Percentiles rank a stretch among this genome's conserved stretches.
Conservation (phyloP, 179 eudicot genomes). For the Corrigiola litoralis region DNA sequence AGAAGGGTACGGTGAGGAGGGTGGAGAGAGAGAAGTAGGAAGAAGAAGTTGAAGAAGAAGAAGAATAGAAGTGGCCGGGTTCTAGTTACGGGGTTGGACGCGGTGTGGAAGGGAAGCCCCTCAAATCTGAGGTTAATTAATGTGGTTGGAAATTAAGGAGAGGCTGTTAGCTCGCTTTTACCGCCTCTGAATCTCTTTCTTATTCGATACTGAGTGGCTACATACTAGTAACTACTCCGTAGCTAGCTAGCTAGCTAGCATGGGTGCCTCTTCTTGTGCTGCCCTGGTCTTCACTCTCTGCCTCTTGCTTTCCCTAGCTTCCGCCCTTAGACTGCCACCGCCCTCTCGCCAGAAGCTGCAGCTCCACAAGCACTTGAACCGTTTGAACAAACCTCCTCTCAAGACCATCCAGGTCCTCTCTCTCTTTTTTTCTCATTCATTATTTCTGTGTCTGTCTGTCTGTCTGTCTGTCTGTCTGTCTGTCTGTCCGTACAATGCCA, state of each 20-base stretch:
- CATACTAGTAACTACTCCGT: too few species aligned
- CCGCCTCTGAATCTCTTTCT: too few species aligned
- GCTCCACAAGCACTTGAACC: slow-evolving; percentile 69
- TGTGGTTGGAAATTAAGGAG: neutral
- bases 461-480: neutral
- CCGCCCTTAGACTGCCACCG: slow-evolving; percentile 38
- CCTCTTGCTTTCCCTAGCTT: slow-evolving; percentile 8
- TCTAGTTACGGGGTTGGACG: neutral
- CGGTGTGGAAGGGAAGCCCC: neutral
- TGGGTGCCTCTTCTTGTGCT: neutral
- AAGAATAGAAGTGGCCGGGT: neutral
- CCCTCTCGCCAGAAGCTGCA: slow-evolving; percentile 59
- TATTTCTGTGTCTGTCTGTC: neutral
- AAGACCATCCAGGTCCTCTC: slow-evolving; percentile 58
- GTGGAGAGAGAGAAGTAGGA: neutral
- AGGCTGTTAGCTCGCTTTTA: too few species aligned
- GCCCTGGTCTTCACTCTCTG: neutral
- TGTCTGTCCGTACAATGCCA: too few species aligned
- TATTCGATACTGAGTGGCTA: too few species aligned
- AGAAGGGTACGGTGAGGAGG: neutral
- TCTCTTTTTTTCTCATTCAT: neutral
- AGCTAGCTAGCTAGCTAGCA: too few species aligned
- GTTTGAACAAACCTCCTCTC: slow-evolving; percentile 71
- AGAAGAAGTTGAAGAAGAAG: neutral
- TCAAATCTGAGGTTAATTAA: neutral